Evolutionary conservation across 139 green algal genomes (phyloP), one percentile per base, ranked within the genome.

Genomic region (Coelastrella sp.): DNA sequence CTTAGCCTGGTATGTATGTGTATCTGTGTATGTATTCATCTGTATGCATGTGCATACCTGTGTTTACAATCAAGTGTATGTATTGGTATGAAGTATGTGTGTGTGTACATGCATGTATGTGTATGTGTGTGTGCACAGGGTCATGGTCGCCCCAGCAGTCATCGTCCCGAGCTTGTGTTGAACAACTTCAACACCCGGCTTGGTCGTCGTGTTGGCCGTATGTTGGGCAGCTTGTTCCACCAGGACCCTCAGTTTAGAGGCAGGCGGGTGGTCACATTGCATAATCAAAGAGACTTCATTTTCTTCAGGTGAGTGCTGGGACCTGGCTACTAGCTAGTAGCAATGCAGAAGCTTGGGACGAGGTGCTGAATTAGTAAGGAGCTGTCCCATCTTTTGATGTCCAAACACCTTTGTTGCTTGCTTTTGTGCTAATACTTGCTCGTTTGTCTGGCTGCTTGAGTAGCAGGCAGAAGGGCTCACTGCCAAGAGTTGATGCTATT

Each of bases 281-380:
- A 99, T 93, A 99, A 99, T 89, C 97, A 99, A 91, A 90, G 97
- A 4, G 97, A 99, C 90, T 99, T 96, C 86, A 96, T 99, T 35
- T 99, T 99, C 81, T 98, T 99, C 86, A 85, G 93, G 90, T 94
- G 50, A n/a, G 87, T 75, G 30, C 32, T 30, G 34, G 0, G n/a
- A n/a, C n/a, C n/a, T n/a, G n/a, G n/a, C n/a, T n/a, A 25, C 32
- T n/a, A 17, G 43, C 17, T 50, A 37, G 32, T 7, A 41, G 7
- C 32, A 27, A 32, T 23, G 64, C 32, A 27, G 64, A 30, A 48
- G 64, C 27, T 78, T 25, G 38, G 38, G n/a, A n/a, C n/a, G n/a
- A n/a, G n/a, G n/a, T n/a, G n/a, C n/a, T n/a, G n/a, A n/a, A n/a
- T n/a, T n/a, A n/a, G n/a, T n/a, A n/a, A n/a, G n/a, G n/a, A n/a